Evolutionary conservation across 768 basidiomycete species (phyloP), one percentile per base, ranked within the genome.

Genomic region (Leccinum variicolor): DNA sequence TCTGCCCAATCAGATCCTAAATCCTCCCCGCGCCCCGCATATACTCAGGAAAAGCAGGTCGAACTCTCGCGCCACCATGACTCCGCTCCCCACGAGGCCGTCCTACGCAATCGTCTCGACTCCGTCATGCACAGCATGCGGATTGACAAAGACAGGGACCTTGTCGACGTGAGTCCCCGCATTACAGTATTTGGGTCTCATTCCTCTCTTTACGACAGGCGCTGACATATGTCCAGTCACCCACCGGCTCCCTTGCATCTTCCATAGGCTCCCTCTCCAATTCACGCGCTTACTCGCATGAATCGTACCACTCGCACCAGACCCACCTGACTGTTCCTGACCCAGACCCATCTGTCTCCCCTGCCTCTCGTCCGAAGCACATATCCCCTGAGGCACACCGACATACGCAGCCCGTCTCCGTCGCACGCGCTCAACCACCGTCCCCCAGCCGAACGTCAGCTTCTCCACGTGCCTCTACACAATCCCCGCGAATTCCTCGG

Each of bases 61-160:
- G 62, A 67, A 7, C 52, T 61, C 11, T 64, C 54, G 5, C 65
- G 62, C 58, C 59, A 65, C 55, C 64, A 66, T 36, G 71, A 72
- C 23, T 57, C 77, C 53, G 63, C 77, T 15, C 83, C 81, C 1
- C 84, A 81, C 53, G 82, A 80, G 63, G 80, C 80, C 46, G 84
- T 81, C 23, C 74, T 85, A 25, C 76, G 80, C 8, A 78, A 74
- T 50, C 74, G 81, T 11, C 70, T 85, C 17, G 84, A 85, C 70
- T 69, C 78, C 2, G 82, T 83, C 48, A 65, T 85, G n/a, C 68
- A 71, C 56, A 67, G 69, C 59, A 66, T 66, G 63, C 52, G 54
- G 19, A 65, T 69, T 60, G 65, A 69, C 53, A 67, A 11, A 36
- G 70, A 66, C 33, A 50, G 29, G 6, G 62, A 62, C 29, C 31